Percentiles rank a stretch among this genome's conserved stretches.
phyloP scores from a whole-genome alignment of 116 monocot genomes.

The Iris pallida region DNA sequence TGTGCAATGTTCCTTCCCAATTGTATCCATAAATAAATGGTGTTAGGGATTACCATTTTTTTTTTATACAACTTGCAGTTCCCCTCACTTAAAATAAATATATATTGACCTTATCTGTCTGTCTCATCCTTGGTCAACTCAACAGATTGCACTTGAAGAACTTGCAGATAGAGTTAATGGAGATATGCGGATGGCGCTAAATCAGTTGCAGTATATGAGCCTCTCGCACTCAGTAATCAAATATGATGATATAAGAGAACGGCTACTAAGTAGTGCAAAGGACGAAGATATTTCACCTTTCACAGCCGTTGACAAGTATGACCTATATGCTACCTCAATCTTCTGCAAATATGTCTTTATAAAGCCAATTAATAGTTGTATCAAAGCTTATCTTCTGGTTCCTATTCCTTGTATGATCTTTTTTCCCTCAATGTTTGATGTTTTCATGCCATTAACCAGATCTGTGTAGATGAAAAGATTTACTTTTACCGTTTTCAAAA shows the following conservation, averaged over 20 bases:
- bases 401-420: no score
- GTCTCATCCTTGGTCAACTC: neutral
- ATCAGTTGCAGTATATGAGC: constrained; percentile 97
- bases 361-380: neutral
- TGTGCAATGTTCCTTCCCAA: no score
- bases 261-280: constrained; percentile 76
- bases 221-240: constrained; percentile 67
- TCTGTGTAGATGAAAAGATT: no score
- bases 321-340: neutral
- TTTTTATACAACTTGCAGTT: no score
- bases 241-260: constrained; percentile 85
- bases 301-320: constrained; percentile 96
- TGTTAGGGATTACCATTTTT: no score
- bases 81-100: no score
- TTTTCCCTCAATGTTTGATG: no score
- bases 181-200: constrained; percentile 94
- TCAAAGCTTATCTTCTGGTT: no score
- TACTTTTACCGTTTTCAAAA: no score
- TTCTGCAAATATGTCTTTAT: constrained; percentile 7
- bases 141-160: constrained; percentile 83
- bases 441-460: no score
- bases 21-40: no score
- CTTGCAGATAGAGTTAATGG: constrained; percentile 93
- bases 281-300: constrained; percentile 99
- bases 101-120: constrained; percentile 2